Conservation (phyloP, 768 basidiomycete species). For the Amanita phalloides region DNA sequence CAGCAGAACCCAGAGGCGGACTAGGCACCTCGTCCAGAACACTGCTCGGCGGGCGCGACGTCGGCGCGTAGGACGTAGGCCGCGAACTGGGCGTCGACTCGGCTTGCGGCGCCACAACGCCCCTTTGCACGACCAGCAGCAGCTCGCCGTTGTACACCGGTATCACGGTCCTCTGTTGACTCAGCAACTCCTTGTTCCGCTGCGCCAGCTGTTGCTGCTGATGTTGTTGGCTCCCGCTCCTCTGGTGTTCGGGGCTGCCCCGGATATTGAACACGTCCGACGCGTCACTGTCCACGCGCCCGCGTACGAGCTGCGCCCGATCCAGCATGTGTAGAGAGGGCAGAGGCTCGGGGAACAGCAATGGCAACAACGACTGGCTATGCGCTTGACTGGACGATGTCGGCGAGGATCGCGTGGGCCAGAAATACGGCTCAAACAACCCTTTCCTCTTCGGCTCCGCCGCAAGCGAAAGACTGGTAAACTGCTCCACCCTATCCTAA, state of each 20-base stretch:
- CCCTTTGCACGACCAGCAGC: conserved; percentile 54
- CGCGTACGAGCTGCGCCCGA: conserved; percentile 49
- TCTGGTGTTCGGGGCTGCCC: conserved; percentile 11
- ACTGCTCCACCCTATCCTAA: conserved; percentile 54
- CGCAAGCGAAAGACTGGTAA: conserved; percentile 67
- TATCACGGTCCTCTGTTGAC: conserved; percentile 57
- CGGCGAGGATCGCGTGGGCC: conserved; percentile 33
- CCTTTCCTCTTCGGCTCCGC: conserved; percentile 68
- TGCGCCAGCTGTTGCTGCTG: conserved; percentile 24
- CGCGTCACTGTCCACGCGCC: conserved; percentile 60
- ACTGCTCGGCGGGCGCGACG: conserved; percentile 66
- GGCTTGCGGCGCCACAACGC: conserved; percentile 16
- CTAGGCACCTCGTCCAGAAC: conserved; percentile 26
- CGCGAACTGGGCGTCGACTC: conserved; percentile 38
- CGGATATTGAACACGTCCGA: conserved; percentile 46
- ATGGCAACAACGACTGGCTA: conserved; percentile 44
- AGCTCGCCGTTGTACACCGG: conserved; percentile 69
- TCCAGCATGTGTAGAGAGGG: conserved; percentile 62
- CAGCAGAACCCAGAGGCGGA: conserved; percentile 2
- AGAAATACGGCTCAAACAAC: conserved; percentile 69
- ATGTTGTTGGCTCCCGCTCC: conserved; percentile 16
- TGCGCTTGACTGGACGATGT: conserved; percentile 17
- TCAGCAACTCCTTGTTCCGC: conserved; percentile 28
- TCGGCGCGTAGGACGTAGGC: conserved; percentile 34
- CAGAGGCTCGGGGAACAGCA: conserved; percentile 68